These are phyloP conservation scores for Annulohypoxylon bovei DNA, from an alignment of 495 filamentous ascomycete genomes.

Conservation along the genomic window DNA sequence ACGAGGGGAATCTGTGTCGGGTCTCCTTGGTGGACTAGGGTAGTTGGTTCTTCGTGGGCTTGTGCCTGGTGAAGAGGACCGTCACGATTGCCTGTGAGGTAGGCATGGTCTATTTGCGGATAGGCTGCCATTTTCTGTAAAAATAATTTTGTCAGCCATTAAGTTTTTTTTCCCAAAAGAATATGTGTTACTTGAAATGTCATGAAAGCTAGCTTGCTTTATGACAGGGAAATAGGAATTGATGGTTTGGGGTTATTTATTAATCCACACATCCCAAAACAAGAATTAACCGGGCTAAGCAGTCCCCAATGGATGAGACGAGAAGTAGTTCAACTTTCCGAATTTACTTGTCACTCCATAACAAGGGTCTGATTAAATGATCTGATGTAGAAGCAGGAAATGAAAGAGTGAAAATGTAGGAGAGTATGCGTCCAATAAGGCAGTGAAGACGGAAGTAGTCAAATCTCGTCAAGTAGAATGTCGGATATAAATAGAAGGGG, in stretches of 20 bases:
- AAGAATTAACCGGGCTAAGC: no score
- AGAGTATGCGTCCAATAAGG: not conserved
- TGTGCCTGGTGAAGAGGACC: not conserved
- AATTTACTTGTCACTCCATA: not conserved
- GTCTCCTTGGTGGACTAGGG: constrained; percentile 5
- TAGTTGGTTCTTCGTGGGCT: constrained; percentile 6
- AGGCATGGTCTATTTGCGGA: not conserved
- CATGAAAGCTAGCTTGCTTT: no score
- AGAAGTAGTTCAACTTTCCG: no score
- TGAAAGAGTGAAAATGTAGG: not conserved
- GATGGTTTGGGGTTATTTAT: no score
- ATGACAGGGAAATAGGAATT: not conserved
- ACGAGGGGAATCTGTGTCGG: constrained; percentile 64
- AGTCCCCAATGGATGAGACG: no score
- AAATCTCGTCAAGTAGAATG: not conserved
- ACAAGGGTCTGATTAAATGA: not conserved
- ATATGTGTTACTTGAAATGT: not conserved
- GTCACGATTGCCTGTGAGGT: not conserved
- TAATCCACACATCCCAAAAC: no score
- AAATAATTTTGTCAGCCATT: not conserved
- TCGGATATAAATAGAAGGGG: not conserved
- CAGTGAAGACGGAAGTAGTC: not conserved
- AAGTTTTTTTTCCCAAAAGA: not conserved
- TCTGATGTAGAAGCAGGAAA: not conserved
- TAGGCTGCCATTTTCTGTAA: constrained; percentile 16